These are phyloP conservation scores for Mortierella alpina DNA, from an alignment of 192 early-diverging fungal genomes.

Conservation along the genomic window DNA sequence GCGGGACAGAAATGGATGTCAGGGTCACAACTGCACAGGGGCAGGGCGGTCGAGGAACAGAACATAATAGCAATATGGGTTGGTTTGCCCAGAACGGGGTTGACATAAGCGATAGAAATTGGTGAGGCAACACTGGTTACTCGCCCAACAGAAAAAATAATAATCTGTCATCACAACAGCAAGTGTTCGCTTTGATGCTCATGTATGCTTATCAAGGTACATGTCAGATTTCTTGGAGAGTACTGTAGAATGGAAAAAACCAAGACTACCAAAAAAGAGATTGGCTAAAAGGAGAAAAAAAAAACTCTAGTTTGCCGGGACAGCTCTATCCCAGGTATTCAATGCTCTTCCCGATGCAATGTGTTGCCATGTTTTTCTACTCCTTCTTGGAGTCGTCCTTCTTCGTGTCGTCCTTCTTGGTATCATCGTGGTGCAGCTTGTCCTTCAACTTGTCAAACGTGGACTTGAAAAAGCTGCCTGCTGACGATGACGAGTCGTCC, in stretches of 20 bases:
- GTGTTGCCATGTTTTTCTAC: not conserved
- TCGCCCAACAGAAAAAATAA: no score
- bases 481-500: slow-evolving; percentile 19
- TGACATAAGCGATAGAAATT: slow-evolving; percentile 22
- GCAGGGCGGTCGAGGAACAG: not conserved
- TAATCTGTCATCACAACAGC: no score
- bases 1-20: slow-evolving; percentile 17
- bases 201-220: no score
- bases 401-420: slow-evolving; percentile 49
- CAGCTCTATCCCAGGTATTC: not conserved
- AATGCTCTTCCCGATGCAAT: not conserved
- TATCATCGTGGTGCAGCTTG: slow-evolving; percentile 59
- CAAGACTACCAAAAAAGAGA: no score
- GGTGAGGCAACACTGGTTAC: slow-evolving; percentile 3
- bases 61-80: slow-evolving; percentile 12
- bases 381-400: slow-evolving; percentile 33
- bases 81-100: slow-evolving; percentile 39
- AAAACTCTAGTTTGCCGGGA: no score
- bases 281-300: no score
- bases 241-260: no score
- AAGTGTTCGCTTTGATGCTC: no score
- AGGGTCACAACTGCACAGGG: not conserved
- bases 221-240: no score
- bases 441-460: slow-evolving; percentile 68
- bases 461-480: slow-evolving; percentile 69